These are phyloP conservation scores for Hydnomerulius pinastri DNA, from an alignment of 768 basidiomycete genomes.

Conservation along the genomic window DNA sequence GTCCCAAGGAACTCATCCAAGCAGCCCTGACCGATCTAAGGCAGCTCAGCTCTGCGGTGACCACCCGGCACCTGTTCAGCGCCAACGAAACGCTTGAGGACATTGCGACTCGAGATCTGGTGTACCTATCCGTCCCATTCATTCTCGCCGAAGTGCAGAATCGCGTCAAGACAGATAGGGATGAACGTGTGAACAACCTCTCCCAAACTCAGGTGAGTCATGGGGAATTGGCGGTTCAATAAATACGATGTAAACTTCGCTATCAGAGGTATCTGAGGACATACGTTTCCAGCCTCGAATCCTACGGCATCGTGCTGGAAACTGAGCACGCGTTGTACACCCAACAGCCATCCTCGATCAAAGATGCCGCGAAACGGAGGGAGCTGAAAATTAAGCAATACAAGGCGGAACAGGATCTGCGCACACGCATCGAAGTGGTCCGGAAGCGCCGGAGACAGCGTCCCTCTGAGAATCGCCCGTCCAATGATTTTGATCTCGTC, in stretches of 20 bases:
- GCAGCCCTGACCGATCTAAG: constrained; percentile 58
- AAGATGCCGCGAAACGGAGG: constrained; percentile 69
- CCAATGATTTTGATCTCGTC: constrained; percentile 64
- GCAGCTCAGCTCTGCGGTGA: constrained; percentile 52
- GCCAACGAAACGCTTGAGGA: constrained; percentile 83
- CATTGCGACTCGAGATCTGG: constrained; percentile 72
- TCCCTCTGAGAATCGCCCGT: constrained; percentile 31
- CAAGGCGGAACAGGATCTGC: constrained; percentile 81
- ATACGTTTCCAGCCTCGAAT: constrained; percentile 55
- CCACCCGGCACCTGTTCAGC: constrained; percentile 73
- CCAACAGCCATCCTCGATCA: constrained; percentile 47
- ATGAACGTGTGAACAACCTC: constrained; percentile 59
- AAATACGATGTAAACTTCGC: constrained; percentile 3
- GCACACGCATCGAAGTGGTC: constrained; percentile 61
- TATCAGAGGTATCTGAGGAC: constrained; percentile 48
- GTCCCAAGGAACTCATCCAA: constrained; percentile 57
- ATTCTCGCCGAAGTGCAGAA: constrained; percentile 65
- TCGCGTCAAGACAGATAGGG: constrained; percentile 53
- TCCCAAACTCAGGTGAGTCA: constrained; percentile 57
- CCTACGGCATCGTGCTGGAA: constrained; percentile 66
- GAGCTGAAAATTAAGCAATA: constrained; percentile 92
- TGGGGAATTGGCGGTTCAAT: constrained; percentile 3
- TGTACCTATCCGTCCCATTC: constrained; percentile 76
- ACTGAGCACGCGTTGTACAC: constrained; percentile 59
- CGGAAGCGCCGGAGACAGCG: constrained; percentile 54